These are phyloP conservation scores for Fusarium foetens DNA, from an alignment of 2,329 filamentous ascomycete genomes.

Conservation along the genomic window DNA sequence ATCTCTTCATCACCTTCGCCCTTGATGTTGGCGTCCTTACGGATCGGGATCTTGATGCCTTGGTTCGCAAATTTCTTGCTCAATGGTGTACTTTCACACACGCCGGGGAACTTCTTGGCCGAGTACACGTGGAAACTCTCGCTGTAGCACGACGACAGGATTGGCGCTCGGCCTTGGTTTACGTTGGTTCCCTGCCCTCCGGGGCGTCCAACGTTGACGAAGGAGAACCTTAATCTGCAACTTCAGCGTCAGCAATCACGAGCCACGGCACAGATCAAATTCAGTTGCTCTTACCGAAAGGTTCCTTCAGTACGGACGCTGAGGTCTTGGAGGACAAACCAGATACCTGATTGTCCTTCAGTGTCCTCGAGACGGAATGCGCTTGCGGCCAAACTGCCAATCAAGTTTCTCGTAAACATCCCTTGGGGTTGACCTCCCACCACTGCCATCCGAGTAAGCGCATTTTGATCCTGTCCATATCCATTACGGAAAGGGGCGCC, in stretches of 20 bases:
- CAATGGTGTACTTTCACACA: constrained; percentile 90
- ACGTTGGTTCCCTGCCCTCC: constrained; percentile 57
- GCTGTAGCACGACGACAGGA: constrained; percentile 87
- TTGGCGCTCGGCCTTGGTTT: constrained; percentile 80
- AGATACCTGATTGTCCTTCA: constrained; percentile 85
- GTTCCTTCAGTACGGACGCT: constrained; percentile 92
- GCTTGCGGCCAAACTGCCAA: constrained; percentile 89
- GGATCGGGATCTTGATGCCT: constrained; percentile 95
- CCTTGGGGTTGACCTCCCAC: constrained; percentile 69
- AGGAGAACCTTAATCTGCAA: constrained; percentile 71
- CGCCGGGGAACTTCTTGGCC: constrained; percentile 97
- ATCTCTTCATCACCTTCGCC: constrained; percentile 65
- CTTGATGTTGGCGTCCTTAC: constrained; percentile 78
- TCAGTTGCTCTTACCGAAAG: constrained; percentile 74
- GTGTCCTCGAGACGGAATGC: constrained; percentile 85
- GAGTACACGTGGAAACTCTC: constrained; percentile 93
- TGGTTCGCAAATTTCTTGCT: constrained; percentile 94
- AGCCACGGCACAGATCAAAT: background rate
- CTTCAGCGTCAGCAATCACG: constrained; percentile 27
- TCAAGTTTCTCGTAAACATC: constrained; percentile 95
- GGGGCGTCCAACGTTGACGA: constrained; percentile 81
- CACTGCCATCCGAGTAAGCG: constrained; percentile 50
- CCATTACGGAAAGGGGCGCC: constrained; percentile 45
- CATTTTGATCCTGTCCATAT: constrained; percentile 47
- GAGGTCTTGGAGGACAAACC: constrained; percentile 96